A percentile compares a stretch with the other conserved stretches of the same genome.
Conservation (phyloP, 805 yeast species). For the Barnettozyma populi region DNA sequence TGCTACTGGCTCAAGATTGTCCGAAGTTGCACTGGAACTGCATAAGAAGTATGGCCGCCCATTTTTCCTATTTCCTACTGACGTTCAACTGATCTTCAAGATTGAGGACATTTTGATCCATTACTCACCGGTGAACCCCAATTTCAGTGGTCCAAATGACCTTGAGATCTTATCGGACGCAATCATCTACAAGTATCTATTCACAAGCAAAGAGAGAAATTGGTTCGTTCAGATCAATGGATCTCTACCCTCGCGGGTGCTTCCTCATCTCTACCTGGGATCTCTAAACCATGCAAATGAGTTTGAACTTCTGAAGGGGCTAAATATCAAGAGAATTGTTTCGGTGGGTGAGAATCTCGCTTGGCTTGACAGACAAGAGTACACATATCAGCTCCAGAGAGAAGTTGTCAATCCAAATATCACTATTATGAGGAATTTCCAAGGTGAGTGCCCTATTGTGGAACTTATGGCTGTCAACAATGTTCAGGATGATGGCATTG, state of each 20-base stretch:
- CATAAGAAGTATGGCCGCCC: constrained; percentile 69
- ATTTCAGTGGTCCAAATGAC: constrained; percentile 9
- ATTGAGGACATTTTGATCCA: constrained; percentile 56
- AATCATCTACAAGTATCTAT: constrained; percentile 30
- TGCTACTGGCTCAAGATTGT: constrained; percentile 51
- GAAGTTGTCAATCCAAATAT: constrained; percentile 15
- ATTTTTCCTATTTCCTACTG: constrained; percentile 76
- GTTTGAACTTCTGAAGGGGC: constrained; percentile 50
- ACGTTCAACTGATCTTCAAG: constrained; percentile 58
- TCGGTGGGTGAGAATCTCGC: constrained; percentile 79
- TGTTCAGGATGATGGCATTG: constrained; percentile 89
- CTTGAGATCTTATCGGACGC: constrained; percentile 22
- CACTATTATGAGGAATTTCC: constrained; percentile 14
- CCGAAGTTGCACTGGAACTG: constrained; percentile 59
- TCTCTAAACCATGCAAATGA: constrained; percentile 77
- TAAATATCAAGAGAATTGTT: constrained; percentile 70
- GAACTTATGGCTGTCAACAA: constrained; percentile 54
- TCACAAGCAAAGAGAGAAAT: constrained; percentile 21
- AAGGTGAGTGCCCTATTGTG: constrained; percentile 18
- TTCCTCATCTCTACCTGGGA: constrained; percentile 83
- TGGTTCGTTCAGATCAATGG: constrained; percentile 41
- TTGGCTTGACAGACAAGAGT: constrained; percentile 44
- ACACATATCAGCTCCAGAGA: constrained; percentile 11
- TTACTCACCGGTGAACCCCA: constrained; percentile 45
- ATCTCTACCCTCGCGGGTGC: constrained; percentile 74